Conservation (phyloP, 495 filamentous ascomycete genomes). For the Terfezia claveryi region DNA sequence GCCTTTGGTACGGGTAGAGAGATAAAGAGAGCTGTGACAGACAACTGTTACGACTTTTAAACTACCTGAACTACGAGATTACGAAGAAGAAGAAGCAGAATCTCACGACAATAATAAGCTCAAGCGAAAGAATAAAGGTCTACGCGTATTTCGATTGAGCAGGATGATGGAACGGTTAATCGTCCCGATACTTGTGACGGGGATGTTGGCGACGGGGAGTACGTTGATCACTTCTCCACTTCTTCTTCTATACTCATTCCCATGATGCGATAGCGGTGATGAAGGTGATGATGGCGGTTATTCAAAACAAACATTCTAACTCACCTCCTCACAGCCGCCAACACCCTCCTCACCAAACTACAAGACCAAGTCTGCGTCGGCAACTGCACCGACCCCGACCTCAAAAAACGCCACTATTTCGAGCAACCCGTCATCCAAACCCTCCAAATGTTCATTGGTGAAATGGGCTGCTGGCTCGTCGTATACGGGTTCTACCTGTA, state of each 20-base stretch:
- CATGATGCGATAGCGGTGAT: conserved; percentile 42
- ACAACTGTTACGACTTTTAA: neutral
- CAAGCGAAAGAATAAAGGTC: neutral
- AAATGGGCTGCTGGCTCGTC: conserved; percentile 26
- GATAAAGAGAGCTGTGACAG: neutral
- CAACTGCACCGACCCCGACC: conserved; percentile 59
- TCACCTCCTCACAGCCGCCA: conserved; percentile 55
- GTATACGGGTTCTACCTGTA: conserved; percentile 44
- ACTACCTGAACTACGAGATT: neutral
- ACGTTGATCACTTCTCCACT: neutral
- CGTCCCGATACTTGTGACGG: neutral
- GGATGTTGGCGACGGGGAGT: neutral
- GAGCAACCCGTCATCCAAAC: conserved; percentile 95
- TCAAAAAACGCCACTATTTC: conserved; percentile 44
- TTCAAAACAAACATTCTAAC: conserved; percentile 19
- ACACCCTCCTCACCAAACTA: conserved; percentile 90
- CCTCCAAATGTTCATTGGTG: conserved; percentile 21
- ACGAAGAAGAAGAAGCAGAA: no score
- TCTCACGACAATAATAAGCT: neutral
- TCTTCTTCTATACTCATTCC: conserved; percentile 46
- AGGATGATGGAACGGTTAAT: conserved; percentile 23
- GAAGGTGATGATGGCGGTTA: conserved; percentile 44
- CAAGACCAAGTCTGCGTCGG: conserved; percentile 97
- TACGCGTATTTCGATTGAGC: neutral
- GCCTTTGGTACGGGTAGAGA: neutral